phyloP scores from a whole-genome alignment of 306 rosid genomes.

The Cicer chorassanicum region DNA sequence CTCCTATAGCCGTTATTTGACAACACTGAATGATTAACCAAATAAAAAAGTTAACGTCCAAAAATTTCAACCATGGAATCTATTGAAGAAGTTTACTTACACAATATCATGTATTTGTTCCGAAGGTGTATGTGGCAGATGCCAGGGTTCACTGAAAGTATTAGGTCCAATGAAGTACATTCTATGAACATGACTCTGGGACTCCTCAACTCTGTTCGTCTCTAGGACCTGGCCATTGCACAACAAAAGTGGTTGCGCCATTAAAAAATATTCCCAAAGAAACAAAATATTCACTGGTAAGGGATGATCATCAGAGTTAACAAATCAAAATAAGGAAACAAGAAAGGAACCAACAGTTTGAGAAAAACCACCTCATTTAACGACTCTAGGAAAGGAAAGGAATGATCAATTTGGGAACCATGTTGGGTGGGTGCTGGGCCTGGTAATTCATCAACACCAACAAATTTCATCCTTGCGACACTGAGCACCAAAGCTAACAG shows the following conservation, averaged over 20 bases:
- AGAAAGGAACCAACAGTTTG: constrained; percentile 29
- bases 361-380: constrained; percentile 78
- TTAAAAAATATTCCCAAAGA: constrained; percentile 5
- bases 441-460: constrained; percentile 89
- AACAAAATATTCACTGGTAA: not conserved
- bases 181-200: constrained; percentile 94
- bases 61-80: constrained; percentile 34
- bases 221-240: constrained; percentile 75
- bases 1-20: too few species aligned
- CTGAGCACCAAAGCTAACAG: constrained; percentile 93
- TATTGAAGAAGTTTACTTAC: constrained; percentile 57
- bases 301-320: constrained; percentile 25
- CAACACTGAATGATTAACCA: not conserved
- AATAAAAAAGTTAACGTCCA: not conserved
- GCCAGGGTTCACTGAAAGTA: constrained; percentile 97
- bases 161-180: constrained; percentile 99
- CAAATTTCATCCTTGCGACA: constrained; percentile 94
- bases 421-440: constrained; percentile 97
- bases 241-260: constrained; percentile 32
- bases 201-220: constrained; percentile 98
- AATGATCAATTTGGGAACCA: constrained; percentile 96
- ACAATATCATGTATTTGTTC: constrained; percentile 93
- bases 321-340: constrained; percentile 32
- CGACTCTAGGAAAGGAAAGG: constrained; percentile 96
- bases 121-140: constrained; percentile 88